phyloP scores from a whole-genome alignment of 192 early-diverging fungal genomes.

The Coemansia guatemalensis region DNA sequence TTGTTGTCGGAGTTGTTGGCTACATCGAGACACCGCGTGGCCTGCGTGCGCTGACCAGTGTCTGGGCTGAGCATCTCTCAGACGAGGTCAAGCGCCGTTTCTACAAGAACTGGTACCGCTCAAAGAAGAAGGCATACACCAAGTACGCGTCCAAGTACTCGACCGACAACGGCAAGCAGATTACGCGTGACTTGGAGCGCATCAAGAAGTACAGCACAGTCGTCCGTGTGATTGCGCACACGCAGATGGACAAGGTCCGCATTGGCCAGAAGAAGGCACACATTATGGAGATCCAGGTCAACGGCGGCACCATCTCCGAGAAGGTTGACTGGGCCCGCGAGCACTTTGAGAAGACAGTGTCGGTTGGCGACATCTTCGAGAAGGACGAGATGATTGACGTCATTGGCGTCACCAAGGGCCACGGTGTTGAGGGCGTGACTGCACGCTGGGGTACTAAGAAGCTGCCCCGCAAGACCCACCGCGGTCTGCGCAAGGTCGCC shows the following conservation, averaged over 20 bases:
- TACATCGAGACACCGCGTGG: conserved; percentile 99
- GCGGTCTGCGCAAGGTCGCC: conserved; percentile 99
- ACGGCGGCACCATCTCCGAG: conserved; percentile 93
- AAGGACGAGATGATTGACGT: conserved; percentile 99
- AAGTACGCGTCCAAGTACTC: conserved; percentile 98
- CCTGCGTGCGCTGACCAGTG: conserved; percentile 96
- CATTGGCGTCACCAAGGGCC: conserved; percentile 98
- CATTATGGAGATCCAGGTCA: conserved; percentile 99
- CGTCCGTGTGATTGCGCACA: conserved; percentile 97
- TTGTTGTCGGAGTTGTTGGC: conserved; percentile 98
- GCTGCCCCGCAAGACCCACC: conserved; percentile 99
- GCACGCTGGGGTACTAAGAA: conserved; percentile 99
- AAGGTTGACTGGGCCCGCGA: conserved; percentile 98
- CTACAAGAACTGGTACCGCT: conserved; percentile 99
- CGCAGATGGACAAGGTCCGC: conserved; percentile 93
- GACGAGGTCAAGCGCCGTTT: conserved; percentile 99
- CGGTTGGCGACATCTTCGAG: conserved; percentile 88
- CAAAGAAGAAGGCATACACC: conserved; percentile 99
- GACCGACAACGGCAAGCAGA: conserved; percentile 77
- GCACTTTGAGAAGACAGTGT: conserved; percentile 97
- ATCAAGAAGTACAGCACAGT: conserved; percentile 99
- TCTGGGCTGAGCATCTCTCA: conserved; percentile 98
- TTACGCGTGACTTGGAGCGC: conserved; percentile 90
- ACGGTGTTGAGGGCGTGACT: conserved; percentile 99
- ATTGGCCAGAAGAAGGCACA: conserved; percentile 99